Evolutionary conservation across 495 filamentous ascomycete genomes (phyloP).

Genomic region (Neurospora africana): DNA sequence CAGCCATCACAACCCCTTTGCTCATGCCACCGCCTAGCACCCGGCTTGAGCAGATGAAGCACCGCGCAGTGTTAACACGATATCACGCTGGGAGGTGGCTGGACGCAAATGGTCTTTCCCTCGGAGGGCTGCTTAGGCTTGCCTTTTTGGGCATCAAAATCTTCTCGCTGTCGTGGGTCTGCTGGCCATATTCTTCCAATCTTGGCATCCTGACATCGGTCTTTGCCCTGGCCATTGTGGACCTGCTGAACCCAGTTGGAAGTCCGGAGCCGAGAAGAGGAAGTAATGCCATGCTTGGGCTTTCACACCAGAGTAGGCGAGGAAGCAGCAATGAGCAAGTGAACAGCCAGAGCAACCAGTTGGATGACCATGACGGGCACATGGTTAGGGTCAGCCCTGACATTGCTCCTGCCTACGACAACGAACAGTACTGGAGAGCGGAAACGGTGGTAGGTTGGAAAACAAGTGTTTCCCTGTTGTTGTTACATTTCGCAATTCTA

Average conservation of each 20-base stretch:
- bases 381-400: neutral
- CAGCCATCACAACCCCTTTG: conserved; percentile 32
- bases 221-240: conserved; percentile 28
- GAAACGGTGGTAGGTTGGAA: conserved; percentile 23
- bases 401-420: neutral
- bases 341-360: neutral
- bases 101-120: conserved; percentile 10
- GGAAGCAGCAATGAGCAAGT: neutral
- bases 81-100: conserved; percentile 17
- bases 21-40: conserved; percentile 50
- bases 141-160: conserved; percentile 30
- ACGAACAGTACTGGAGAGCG: neutral
- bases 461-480: conserved; percentile 25
- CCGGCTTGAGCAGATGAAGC: conserved; percentile 24
- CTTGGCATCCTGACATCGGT: conserved; percentile 24
- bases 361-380: neutral
- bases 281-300: conserved; percentile 1
- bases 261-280: conserved; percentile 1
- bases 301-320: neutral
- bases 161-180: conserved; percentile 26
- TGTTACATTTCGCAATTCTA: conserved; percentile 28
- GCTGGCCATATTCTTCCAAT: conserved; percentile 35
- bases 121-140: conserved; percentile 22
- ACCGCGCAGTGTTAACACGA: conserved; percentile 21
- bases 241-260: conserved; percentile 20